phyloP scores from a whole-genome alignment of 129 eudicot species.

The Pseudognaphalium luteoalbum region DNA sequence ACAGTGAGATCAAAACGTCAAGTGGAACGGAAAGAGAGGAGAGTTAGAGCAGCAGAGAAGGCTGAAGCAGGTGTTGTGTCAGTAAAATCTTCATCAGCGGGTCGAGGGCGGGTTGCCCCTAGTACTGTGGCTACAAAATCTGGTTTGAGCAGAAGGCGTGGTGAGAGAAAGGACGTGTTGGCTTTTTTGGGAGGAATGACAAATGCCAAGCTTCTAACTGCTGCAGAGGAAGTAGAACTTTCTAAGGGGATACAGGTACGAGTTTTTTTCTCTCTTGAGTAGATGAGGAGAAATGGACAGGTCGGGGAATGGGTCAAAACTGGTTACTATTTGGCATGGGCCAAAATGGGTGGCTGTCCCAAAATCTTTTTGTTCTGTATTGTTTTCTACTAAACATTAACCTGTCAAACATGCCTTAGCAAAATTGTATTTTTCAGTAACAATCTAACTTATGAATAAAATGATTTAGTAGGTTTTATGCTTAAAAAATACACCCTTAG shows the following conservation, averaged over 20 bases:
- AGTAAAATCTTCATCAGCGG: conserved; percentile 47
- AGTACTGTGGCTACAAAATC: conserved; percentile 54
- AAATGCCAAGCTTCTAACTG: conserved; percentile 70
- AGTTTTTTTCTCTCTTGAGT: background rate
- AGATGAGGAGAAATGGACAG: background rate
- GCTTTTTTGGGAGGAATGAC: conserved; percentile 73
- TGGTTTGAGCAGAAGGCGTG: conserved; percentile 52
- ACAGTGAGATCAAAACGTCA: conserved; percentile 87
- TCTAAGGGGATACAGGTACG: conserved; percentile 90
- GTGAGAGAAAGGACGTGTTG: conserved; percentile 73
- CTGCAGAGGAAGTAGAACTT: conserved; percentile 71
- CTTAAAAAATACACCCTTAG: background rate
- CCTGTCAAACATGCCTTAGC: background rate
- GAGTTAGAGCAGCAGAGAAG: conserved; percentile 68
- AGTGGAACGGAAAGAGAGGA: conserved; percentile 68
- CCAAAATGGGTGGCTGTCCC: background rate
- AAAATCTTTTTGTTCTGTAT: background rate
- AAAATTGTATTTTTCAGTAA: background rate
- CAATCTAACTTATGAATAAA: background rate
- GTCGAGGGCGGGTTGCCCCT: conserved; percentile 46
- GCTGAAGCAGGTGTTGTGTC: conserved; percentile 67
- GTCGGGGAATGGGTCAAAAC: background rate
- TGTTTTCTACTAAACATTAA: background rate
- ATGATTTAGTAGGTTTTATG: background rate
- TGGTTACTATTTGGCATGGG: background rate